These are phyloP conservation scores for Exophiala xenobiotica DNA, from an alignment of 2,329 filamentous ascomycete genomes.

Conservation along the genomic window DNA sequence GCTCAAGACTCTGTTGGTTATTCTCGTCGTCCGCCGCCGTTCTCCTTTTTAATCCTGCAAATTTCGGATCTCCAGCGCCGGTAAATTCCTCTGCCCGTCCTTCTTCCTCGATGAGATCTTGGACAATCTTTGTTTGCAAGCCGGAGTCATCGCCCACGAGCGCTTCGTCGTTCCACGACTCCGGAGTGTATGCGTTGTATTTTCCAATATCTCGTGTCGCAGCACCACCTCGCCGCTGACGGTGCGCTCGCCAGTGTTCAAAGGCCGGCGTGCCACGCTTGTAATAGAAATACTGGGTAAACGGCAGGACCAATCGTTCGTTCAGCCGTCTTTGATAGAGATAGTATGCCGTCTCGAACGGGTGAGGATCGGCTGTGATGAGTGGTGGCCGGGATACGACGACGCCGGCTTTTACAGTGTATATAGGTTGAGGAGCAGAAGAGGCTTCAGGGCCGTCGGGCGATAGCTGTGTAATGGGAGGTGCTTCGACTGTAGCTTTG, in stretches of 20 bases:
- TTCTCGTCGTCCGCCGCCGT: constrained; percentile 76
- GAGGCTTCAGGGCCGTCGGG: constrained; percentile 42
- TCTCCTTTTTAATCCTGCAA: constrained; percentile 58
- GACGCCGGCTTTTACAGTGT: constrained; percentile 63
- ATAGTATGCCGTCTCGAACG: constrained; percentile 90
- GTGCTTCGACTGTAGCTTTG: constrained; percentile 13
- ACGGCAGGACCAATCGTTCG: constrained; percentile 83
- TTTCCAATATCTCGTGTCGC: constrained; percentile 80
- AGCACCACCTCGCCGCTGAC: constrained; percentile 68
- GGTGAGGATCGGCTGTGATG: constrained; percentile 76
- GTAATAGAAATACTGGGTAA: constrained; percentile 91
- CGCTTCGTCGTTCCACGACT: constrained; percentile 90
- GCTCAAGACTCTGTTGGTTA: constrained; percentile 76
- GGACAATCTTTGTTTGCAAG: constrained; percentile 65
- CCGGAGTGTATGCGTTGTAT: constrained; percentile 72
- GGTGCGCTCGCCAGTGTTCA: constrained; percentile 86
- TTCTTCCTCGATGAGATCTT: constrained; percentile 73
- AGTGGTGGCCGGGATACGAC: constrained; percentile 86
- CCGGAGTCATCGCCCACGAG: constrained; percentile 69
- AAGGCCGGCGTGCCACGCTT: constrained; percentile 82
- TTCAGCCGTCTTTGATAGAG: constrained; percentile 97
- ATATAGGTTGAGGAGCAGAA: constrained; percentile 38
- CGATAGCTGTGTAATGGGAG: constrained; percentile 22
- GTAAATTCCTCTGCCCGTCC: constrained; percentile 46
- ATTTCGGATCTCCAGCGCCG: constrained; percentile 65